These are phyloP conservation scores for Populus hybrid DNA, from an alignment of 441 rosid species.

Conservation along the genomic window DNA sequence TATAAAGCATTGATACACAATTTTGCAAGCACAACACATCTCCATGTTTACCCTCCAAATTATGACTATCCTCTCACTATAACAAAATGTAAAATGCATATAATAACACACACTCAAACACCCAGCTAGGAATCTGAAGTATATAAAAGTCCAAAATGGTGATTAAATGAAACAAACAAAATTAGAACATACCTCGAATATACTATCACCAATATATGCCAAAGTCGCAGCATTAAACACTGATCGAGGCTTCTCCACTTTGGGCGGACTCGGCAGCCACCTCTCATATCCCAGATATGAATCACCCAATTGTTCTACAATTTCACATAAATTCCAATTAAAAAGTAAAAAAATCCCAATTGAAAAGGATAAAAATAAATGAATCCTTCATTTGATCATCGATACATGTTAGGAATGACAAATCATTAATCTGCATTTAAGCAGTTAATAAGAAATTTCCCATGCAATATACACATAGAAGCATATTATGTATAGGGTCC, in stretches of 20 bases:
- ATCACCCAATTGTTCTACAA: constrained; percentile 34
- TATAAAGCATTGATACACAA: not conserved
- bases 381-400: not conserved
- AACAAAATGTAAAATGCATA: not conserved
- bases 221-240: constrained; percentile 68
- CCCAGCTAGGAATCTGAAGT: too few species aligned
- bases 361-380: not conserved
- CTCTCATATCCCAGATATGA: constrained; percentile 59
- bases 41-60: not conserved
- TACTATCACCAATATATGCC: constrained; percentile 79
- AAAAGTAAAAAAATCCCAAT: not conserved
- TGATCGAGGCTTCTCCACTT: constrained; percentile 82
- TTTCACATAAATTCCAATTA: constrained; percentile 22
- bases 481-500: not conserved
- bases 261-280: constrained; percentile 83
- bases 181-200: constrained; percentile 63
- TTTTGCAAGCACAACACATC: not conserved
- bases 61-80: not conserved
- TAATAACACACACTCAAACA: too few species aligned
- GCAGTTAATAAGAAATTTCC: not conserved
- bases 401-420: not conserved
- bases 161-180: constrained; percentile 4
- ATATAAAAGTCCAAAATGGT: not conserved
- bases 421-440: not conserved
- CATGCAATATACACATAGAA: not conserved